Base-by-base conservation (phyloP, 2,329 filamentous ascomycete genomes). In the Trichophaea hybrida region DNA sequence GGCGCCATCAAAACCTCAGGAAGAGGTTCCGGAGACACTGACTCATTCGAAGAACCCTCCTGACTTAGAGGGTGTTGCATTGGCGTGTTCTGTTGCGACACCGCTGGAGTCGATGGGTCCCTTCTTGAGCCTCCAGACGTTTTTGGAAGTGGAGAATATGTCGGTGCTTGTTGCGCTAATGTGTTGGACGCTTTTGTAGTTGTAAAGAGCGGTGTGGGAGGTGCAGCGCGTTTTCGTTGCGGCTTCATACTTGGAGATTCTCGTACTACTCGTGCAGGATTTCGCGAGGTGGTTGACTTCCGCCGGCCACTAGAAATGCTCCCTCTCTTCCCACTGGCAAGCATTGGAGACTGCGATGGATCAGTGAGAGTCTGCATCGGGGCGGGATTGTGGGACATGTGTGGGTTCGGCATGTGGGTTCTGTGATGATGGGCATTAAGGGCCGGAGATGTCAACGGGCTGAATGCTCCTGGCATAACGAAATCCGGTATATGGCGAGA, bases 381-480 rank as follows among this genome's bases (percentile, higher is more conserved):
- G 2, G 58, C 58, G 43, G 75, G 66, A 75, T 68, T 75, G 68
- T 71, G 74, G 37, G 73, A 69, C 59, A 74, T 71, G 55, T 80
- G 69, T 74, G 62, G 77, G 77, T 55, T 73, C 67, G 4, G 74
- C 71, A 71, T 71, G 32, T 74, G 69, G 58, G 83, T 80, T 38
- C 59, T 53, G 34, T 66, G 61, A 3, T 53, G 63, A 15, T 89
- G 85, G 1, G 86, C 85, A 70, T 86, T 84, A 15, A 93, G 75
- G 2, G 86, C 86, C 1, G 87, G 87, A 13, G 87, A 93, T 4
- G 85, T 89, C 53, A 93, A 76, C 7, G 87, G 87, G 69, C 86
- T 93, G 70, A 93, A 90, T 73, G 89, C 91, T 37, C 85, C 80
- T 38, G 80, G 82, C 2, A 86, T 77, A 5, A 79, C 78, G 67